These are phyloP conservation scores for Darksidea phi DNA, from an alignment of 495 filamentous ascomycete genomes.

Conservation along the genomic window DNA sequence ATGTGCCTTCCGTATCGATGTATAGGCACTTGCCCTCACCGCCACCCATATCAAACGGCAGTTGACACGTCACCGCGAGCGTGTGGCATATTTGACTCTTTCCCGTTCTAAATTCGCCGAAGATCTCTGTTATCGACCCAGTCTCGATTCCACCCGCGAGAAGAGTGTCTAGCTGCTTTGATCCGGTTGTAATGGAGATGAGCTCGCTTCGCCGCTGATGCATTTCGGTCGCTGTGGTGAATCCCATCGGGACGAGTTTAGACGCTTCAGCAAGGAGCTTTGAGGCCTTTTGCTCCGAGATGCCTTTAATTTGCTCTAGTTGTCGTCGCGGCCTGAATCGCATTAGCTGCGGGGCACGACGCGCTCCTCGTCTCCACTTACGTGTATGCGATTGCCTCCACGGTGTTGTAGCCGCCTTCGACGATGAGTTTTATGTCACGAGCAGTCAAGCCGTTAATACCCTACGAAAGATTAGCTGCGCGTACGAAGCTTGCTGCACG, in stretches of 20 bases:
- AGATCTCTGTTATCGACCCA: constrained; percentile 96
- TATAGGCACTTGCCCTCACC: constrained; percentile 99
- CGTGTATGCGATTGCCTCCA: constrained; percentile 94
- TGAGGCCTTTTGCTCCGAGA: constrained; percentile 91
- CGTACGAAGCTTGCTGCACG: background rate
- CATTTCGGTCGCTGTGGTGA: constrained; percentile 99
- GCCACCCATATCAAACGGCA: constrained; percentile 98
- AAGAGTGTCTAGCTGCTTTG: constrained; percentile 93
- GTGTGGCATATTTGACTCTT: constrained; percentile 99
- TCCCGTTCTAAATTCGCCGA: constrained; percentile 96
- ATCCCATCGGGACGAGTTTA: constrained; percentile 96
- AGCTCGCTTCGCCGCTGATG: constrained; percentile 92
- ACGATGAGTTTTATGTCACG: constrained; percentile 90
- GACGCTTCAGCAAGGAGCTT: constrained; percentile 94
- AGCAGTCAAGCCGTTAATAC: constrained; percentile 80
- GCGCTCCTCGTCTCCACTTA: constrained; percentile 35
- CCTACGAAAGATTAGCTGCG: constrained; percentile 48
- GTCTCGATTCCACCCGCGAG: constrained; percentile 95
- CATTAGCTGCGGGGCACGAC: background rate
- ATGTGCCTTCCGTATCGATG: constrained; percentile 97
- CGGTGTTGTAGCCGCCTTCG: constrained; percentile 90
- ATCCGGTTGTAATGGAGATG: constrained; percentile 96
- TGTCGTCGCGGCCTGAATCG: constrained; percentile 65
- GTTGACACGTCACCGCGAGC: constrained; percentile 93
- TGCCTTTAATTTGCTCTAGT: constrained; percentile 93